Base-by-base conservation (phyloP, 2,329 filamentous ascomycete species). In the Neofusicoccum parvum region DNA sequence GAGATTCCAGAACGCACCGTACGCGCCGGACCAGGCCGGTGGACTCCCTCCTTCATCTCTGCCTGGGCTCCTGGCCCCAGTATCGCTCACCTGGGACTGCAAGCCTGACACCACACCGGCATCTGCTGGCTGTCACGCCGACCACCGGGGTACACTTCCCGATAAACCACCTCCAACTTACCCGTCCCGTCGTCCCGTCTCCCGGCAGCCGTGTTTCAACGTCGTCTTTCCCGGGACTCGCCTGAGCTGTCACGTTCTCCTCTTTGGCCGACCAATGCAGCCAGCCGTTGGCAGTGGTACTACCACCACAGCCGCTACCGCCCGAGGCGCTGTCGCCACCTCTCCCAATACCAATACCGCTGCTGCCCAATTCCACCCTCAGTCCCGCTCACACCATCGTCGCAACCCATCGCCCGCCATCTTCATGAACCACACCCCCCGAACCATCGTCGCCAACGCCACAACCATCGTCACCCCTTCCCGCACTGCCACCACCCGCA, bases 351-450 rank as follows among this genome's bases (percentile, higher is more conserved):
- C 37, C 37, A 39, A 15, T 39, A 4, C 10, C 37, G 27, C 27
- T 32, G 27, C 27, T 32, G 27, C 37, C 3, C 37, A 39, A 15
- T 39, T 11, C 37, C 37, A 39, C 9, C 37, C 14, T 10, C 51
- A 14, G 1, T 56, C 27, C 20, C 39, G 36, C 27, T 43, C 49
- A 58, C 37, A 36, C 17, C 41, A 54, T 37, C 20, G 39, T 14
- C 62, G 50, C n/a, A 37, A 54, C 23, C 53, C 63, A 20, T 56
- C 63, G 41, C 53, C 59, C 5, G 27, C 46, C 5, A 46, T 54
- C 63, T 76, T 77, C 68, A 66, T 71, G 69, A 74, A 77, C 67
- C 74, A 77, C 68, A 77, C 73, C 54, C 76, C 74, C 41, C 72
- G 72, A 62, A 62, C 64, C 23, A 72, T 70, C 67, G 72, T 74